Evolutionary conservation across 169 alveolate species (phyloP).

Genomic region (Plasmodium vivax): DNA sequence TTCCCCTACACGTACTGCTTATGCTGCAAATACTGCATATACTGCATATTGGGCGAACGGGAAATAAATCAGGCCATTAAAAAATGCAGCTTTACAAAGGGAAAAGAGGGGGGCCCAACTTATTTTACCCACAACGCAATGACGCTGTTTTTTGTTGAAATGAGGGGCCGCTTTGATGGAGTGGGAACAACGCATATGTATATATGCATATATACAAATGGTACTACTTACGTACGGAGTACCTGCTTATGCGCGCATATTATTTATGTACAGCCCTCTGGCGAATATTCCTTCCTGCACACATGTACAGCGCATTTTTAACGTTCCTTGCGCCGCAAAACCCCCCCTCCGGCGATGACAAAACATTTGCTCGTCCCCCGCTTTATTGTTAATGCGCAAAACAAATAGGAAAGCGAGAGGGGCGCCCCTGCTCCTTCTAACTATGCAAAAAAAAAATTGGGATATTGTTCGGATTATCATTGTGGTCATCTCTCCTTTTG

Average conservation of each 20-base stretch:
- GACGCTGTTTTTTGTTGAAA: neutral
- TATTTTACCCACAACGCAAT: neutral
- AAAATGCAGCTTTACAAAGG: neutral
- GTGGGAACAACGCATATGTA: neutral
- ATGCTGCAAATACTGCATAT: neutral
- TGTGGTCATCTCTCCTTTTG: neutral
- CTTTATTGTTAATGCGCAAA: neutral
- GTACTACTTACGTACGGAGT: neutral
- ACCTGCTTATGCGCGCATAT: neutral
- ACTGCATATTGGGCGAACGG: neutral
- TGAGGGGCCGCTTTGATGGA: neutral
- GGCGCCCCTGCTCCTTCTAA: neutral
- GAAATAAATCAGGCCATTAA: neutral
- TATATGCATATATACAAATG: neutral
- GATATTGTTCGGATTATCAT: slow-evolving; percentile 15
- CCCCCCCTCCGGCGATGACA: neutral
- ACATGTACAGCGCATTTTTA: neutral
- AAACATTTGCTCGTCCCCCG: neutral
- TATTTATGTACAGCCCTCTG: neutral
- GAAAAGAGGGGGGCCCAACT: neutral
- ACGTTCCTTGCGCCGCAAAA: neutral
- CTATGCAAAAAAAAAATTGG: slow-evolving; percentile 63
- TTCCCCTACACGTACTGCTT: neutral
- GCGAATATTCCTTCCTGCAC: neutral
- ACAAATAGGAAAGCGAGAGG: neutral